phyloP scores from a whole-genome alignment of 352 stramenopile species.

The Globisporangium radiosum region DNA sequence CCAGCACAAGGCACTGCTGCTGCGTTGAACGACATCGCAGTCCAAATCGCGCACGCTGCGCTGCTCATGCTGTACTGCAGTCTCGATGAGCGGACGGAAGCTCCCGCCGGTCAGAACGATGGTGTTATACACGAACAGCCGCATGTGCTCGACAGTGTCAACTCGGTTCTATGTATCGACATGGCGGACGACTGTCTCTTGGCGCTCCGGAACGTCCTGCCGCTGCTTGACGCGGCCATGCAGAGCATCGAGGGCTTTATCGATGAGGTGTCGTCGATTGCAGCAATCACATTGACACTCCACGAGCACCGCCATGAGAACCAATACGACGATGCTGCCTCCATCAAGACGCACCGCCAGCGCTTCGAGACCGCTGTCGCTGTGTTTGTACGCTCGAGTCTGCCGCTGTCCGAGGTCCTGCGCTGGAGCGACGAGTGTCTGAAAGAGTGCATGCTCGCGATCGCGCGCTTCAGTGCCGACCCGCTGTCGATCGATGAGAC shows the following conservation, averaged over 20 bases:
- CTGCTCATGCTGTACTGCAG: constrained; percentile 21
- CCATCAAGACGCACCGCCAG: not conserved
- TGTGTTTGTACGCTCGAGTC: constrained; percentile 3
- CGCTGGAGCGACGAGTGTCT: constrained; percentile 57
- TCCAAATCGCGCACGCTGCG: constrained; percentile 23
- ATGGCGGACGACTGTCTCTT: constrained; percentile 38
- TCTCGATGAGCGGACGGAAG: not conserved
- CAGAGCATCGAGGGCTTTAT: constrained; percentile 11
- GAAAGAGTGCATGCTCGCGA: constrained; percentile 41
- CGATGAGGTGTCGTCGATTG: constrained; percentile 3
- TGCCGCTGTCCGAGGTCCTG: constrained; percentile 22
- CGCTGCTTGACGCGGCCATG: constrained; percentile 22
- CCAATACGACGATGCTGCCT: not conserved
- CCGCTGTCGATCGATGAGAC: not conserved
- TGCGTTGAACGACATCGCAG: constrained; percentile 15
- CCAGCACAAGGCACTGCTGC: not conserved
- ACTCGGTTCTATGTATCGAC: constrained; percentile 17
- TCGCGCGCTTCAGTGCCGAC: constrained; percentile 18
- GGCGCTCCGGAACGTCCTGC: constrained; percentile 38
- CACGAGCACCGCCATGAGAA: too few relatives aligned
- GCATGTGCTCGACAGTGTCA: not conserved
- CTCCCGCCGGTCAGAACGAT: not conserved
- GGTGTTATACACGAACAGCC: not conserved
- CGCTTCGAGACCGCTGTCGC: constrained; percentile 14
- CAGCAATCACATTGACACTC: not conserved